Evolutionary conservation across 495 filamentous ascomycete species (phyloP).

Genomic region (Aspergillus campestris): DNA sequence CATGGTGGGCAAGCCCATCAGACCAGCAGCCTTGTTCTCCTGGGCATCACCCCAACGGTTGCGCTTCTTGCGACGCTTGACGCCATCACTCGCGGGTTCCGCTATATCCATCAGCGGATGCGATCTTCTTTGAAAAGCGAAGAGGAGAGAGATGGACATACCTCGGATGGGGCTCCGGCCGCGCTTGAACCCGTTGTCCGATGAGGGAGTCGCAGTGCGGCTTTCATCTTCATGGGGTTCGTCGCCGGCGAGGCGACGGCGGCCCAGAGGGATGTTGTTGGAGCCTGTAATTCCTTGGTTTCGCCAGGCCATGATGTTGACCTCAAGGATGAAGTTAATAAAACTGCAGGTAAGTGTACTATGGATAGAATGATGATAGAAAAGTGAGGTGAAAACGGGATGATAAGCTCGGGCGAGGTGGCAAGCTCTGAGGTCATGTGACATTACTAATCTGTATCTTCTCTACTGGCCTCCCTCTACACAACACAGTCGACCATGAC

Average conservation of each 20-base stretch:
- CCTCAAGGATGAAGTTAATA: not conserved
- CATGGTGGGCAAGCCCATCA: slow-evolving; percentile 94
- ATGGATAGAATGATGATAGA: not conserved
- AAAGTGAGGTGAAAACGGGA: not conserved
- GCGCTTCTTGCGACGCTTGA: slow-evolving; percentile 85
- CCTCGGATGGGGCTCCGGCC: slow-evolving; percentile 67
- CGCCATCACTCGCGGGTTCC: slow-evolving; percentile 56
- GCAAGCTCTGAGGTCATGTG: slow-evolving; percentile 13
- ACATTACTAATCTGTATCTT: slow-evolving; percentile 8
- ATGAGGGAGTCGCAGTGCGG: slow-evolving; percentile 48
- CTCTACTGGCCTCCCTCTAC: not conserved
- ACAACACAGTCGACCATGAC: no score
- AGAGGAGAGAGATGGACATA: slow-evolving; percentile 22
- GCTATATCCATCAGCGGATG: slow-evolving; percentile 16
- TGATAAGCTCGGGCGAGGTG: slow-evolving; percentile 3
- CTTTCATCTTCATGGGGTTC: slow-evolving; percentile 49
- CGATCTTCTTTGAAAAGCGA: not conserved
- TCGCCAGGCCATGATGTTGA: slow-evolving; percentile 70
- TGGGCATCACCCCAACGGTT: slow-evolving; percentile 95
- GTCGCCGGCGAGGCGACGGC: slow-evolving; percentile 74
- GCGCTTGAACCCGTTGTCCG: slow-evolving; percentile 52
- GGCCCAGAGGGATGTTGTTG: slow-evolving; percentile 93
- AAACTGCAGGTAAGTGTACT: not conserved
- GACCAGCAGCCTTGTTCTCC: slow-evolving; percentile 94
- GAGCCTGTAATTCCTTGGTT: slow-evolving; percentile 95